These are phyloP conservation scores for Diaporthe sp. DNA, from an alignment of 2,329 filamentous ascomycete species.

Conservation along the genomic window DNA sequence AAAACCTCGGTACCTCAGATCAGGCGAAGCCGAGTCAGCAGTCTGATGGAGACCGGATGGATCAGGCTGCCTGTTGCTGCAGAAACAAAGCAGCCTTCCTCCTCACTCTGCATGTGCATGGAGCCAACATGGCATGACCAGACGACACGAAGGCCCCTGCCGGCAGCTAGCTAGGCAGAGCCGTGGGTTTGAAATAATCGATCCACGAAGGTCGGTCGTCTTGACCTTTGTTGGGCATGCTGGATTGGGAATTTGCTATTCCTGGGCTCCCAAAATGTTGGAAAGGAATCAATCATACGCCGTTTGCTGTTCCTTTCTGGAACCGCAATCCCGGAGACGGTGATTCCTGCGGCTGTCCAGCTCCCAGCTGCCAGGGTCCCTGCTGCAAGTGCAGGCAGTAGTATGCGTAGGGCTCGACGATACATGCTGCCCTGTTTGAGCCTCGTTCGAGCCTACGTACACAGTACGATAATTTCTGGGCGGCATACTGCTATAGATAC, in stretches of 20 bases:
- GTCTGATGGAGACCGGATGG: slow-evolving; percentile 5
- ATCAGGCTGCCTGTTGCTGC: slow-evolving; percentile 30
- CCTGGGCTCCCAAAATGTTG: neutral
- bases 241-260: slow-evolving; percentile 16
- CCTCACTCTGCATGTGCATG: slow-evolving; percentile 23
- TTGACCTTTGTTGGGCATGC: neutral
- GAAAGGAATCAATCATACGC: neutral
- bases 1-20: neutral
- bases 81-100: slow-evolving; percentile 29
- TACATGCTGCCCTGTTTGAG: neutral
- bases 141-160: slow-evolving; percentile 14
- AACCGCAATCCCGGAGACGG: slow-evolving; percentile 12
- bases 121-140: slow-evolving; percentile 21
- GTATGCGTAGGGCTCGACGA: slow-evolving; percentile 16
- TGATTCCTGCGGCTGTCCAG: slow-evolving; percentile 11
- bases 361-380: neutral
- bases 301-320: neutral
- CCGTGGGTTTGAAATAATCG: neutral
- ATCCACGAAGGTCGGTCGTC: neutral
- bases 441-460: too few relatives aligned
- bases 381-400: slow-evolving; percentile 8
- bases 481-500: neutral
- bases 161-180: neutral
- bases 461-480: neutral
- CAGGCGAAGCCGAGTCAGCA: slow-evolving; percentile 13